phyloP scores from a whole-genome alignment of 108 stramenopile species.

The Cyclotella sp. region DNA sequence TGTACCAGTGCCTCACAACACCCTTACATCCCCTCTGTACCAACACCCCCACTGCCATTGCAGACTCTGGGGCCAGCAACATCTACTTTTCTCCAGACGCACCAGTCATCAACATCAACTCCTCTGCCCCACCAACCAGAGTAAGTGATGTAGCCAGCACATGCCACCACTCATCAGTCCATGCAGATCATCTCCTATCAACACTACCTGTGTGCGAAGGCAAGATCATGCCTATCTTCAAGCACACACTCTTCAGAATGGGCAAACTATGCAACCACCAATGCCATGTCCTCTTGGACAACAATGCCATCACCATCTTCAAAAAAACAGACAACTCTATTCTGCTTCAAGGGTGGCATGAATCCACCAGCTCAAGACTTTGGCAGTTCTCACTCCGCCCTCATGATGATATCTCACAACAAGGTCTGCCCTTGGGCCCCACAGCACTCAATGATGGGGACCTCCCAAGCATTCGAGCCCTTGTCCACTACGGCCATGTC shows the following conservation, averaged over 20 bases:
- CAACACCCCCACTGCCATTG: not conserved
- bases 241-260: slow-evolving; percentile 5
- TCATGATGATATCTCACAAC: not conserved
- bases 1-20: too few relatives aligned
- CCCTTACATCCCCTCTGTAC: too few relatives aligned
- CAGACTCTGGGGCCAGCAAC: not conserved
- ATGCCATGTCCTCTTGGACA: slow-evolving; percentile 15
- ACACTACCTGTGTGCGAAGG: not conserved
- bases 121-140: not conserved
- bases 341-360: not conserved
- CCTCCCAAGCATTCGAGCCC: slow-evolving; percentile 2
- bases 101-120: not conserved
- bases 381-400: not conserved
- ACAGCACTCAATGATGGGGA: not conserved
- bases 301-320: not conserved
- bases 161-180: not conserved
- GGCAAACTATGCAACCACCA: slow-evolving; percentile 6
- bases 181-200: not conserved
- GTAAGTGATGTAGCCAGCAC: not conserved
- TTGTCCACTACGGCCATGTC: slow-evolving; percentile 13
- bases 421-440: too few relatives aligned
- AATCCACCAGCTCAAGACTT: not conserved
- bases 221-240: slow-evolving; percentile 23
- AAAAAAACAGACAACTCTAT: not conserved
- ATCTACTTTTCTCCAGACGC: not conserved